Percentiles rank a stretch among this genome's conserved stretches.
Evolutionary conservation across 2,329 filamentous ascomycete species (phyloP).

Genomic region (Fusarium decemcellulare): DNA sequence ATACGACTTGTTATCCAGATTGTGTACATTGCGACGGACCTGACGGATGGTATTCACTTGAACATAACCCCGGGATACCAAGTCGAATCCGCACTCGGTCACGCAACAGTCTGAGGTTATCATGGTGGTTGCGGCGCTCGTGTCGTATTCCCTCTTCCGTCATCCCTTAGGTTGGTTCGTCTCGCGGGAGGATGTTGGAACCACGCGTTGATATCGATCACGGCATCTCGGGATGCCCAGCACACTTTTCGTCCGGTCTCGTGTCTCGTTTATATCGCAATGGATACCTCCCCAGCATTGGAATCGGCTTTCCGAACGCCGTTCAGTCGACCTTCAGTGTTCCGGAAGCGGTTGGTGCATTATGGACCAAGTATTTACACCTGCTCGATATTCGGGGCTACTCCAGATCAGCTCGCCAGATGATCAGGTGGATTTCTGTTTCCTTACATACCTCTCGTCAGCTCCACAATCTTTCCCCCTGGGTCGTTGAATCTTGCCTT

Average conservation of each 20-base stretch:
- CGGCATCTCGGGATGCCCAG: slow-evolving; percentile 3
- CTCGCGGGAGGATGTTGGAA: slow-evolving; percentile 1
- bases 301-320: neutral
- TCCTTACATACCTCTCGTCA: slow-evolving; percentile 46
- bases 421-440: slow-evolving; percentile 41
- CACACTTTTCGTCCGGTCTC: neutral
- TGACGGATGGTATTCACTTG: slow-evolving; percentile 6
- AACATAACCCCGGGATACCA: neutral
- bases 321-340: neutral
- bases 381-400: slow-evolving; percentile 25
- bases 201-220: neutral
- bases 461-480: slow-evolving; percentile 45
- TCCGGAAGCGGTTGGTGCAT: slow-evolving; percentile 4
- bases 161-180: neutral
- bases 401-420: slow-evolving; percentile 26
- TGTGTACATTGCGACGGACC: no score
- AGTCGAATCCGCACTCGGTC: neutral
- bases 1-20: neutral
- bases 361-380: slow-evolving; percentile 25
- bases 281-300: neutral
- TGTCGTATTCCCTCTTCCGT: neutral
- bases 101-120: neutral
- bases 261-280: neutral
- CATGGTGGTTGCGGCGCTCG: neutral
- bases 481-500: slow-evolving; percentile 32